Conservation (phyloP, 2,329 filamentous ascomycete genomes). For the Nemania abortiva region DNA sequence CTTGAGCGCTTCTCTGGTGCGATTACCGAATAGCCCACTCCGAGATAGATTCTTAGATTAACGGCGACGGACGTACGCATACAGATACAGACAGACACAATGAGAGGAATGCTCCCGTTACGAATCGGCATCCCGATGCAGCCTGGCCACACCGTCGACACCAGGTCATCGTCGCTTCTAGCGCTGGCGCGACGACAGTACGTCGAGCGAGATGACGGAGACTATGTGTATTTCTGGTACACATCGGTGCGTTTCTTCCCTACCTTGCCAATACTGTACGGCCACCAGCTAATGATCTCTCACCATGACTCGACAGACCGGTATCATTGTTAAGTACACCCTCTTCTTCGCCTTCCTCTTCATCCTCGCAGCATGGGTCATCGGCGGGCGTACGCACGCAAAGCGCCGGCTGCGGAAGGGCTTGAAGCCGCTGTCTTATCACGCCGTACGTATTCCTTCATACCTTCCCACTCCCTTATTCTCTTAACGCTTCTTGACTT, state of each 20-base stretch:
- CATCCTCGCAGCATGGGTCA: slow-evolving; percentile 70
- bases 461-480: not conserved
- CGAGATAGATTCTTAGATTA: not conserved
- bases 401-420: slow-evolving; percentile 74
- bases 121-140: slow-evolving; percentile 33
- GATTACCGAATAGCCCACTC: not conserved
- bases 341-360: slow-evolving; percentile 73
- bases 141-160: not conserved
- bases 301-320: slow-evolving; percentile 59
- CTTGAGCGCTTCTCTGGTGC: not conserved
- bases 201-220: slow-evolving; percentile 40
- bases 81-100: slow-evolving; percentile 12
- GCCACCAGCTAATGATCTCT: not conserved
- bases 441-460: slow-evolving; percentile 65
- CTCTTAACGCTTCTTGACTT: not conserved
- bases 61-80: not conserved
- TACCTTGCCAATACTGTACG: not conserved
- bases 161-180: not conserved
- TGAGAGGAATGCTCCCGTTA: slow-evolving; percentile 8
- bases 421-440: slow-evolving; percentile 74
- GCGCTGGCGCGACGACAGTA: slow-evolving; percentile 41
- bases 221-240: slow-evolving; percentile 48
- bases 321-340: slow-evolving; percentile 76
- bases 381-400: slow-evolving; percentile 78
- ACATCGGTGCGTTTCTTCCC: slow-evolving; percentile 45